These are phyloP conservation scores for Saksenaea oblongispora DNA, from an alignment of 371 early-diverging fungal genomes.

Conservation along the genomic window DNA sequence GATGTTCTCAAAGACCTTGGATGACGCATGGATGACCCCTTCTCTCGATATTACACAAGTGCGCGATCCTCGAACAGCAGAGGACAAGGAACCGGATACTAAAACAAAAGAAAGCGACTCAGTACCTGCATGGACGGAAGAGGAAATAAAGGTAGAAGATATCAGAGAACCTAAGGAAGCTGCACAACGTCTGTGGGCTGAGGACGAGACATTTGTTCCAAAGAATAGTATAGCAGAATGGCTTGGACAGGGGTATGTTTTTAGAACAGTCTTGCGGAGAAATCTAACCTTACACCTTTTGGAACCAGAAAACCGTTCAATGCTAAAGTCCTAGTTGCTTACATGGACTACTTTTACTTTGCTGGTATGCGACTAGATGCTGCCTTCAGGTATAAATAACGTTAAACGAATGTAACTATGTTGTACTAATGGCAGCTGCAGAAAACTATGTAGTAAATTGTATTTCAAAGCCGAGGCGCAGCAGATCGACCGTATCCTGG, in stretches of 20 bases:
- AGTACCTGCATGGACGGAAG: background rate
- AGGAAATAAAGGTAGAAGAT: background rate
- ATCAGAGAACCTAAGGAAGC: slow-evolving; percentile 26
- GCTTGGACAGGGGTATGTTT: slow-evolving; percentile 44
- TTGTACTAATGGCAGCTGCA: background rate
- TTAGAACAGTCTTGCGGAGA: background rate
- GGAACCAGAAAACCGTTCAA: slow-evolving; percentile 49
- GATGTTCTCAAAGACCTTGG: background rate
- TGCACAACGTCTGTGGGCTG: slow-evolving; percentile 42
- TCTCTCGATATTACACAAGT: background rate
- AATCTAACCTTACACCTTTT: background rate
- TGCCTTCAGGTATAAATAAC: slow-evolving; percentile 64
- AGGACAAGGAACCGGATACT: background rate
- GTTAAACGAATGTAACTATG: background rate
- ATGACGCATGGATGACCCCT: background rate
- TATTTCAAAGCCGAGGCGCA: slow-evolving; percentile 91
- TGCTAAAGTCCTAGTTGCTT: slow-evolving; percentile 56
- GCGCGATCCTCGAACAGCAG: background rate
- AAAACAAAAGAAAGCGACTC: background rate
- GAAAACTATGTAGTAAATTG: slow-evolving; percentile 73
- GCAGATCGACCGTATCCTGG: slow-evolving; percentile 87
- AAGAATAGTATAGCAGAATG: slow-evolving; percentile 49
- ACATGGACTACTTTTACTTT: slow-evolving; percentile 82
- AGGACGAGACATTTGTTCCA: slow-evolving; percentile 37
- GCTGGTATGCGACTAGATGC: slow-evolving; percentile 68